Base-by-base conservation (phyloP, 768 basidiomycete species). In the Leccinum variicolor region DNA sequence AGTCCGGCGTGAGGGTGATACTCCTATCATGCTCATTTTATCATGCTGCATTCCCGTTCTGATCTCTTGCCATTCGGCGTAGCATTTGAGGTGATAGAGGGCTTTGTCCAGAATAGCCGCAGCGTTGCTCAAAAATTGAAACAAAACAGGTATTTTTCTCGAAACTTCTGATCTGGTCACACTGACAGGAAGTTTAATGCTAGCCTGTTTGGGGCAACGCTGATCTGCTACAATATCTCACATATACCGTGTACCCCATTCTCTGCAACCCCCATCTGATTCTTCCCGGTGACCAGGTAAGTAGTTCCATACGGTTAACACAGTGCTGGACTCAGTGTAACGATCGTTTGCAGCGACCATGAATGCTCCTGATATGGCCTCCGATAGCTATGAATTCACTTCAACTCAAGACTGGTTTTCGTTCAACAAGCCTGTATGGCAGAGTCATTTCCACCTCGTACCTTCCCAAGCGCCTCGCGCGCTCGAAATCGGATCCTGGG, bases 401-500 rank as follows among this genome's bases (percentile, higher is more conserved):
- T 46, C 69, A 8, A 79, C 78, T 0, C 83, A 85, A 66, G 83
- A 84, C 59, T 84, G 83, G 84, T 81, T 84, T 63, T 77, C 78
- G 1, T 69, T 62, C 65, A 74, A 84, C 53, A 68, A 75, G 50
- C 65, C 74, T 1, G 63, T 66, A 5, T 84, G 84, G 82, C 67
- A 62, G 21, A n/a, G 55, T 13, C 70, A 81, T 36, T 75, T 83
- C 55, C 68, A 73, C 11, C 67, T 74, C 29, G 64, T 83, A 54
- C 28, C 29, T 1, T 69, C 79, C 15, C 45, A 69, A 11, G 62
- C 64, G 1, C 82, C 84, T 11, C 77, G 82, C 17, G 77, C 72
- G 2, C 77, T 84, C 14, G 84, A 84, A 64, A 81, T 85, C 15
- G 83, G 84, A 8, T 82, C 81, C 17, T 85, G 82, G 82, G 84